Base-by-base conservation (phyloP, 2,329 filamentous ascomycete species). In the Exophiala lecanii-corni region DNA sequence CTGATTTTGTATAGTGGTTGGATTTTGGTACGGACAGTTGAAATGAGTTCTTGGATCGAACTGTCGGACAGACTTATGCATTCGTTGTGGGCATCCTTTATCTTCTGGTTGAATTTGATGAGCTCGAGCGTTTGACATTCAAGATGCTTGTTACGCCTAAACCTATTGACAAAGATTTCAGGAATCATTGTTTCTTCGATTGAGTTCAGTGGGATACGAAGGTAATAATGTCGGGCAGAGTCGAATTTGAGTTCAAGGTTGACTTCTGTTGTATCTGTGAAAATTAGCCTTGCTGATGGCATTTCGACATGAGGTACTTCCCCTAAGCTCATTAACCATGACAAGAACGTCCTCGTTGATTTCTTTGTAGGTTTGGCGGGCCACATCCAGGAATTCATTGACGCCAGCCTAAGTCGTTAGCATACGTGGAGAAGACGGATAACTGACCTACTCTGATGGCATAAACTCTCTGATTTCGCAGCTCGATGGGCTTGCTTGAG, bases 71-170 rank as follows among this genome's bases (percentile, higher is more conserved):
- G 81, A 50, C 83, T 75, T 2, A 95, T 74, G 2, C 94, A 84
- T 63, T 96, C 89, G 35, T 86, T 82, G 45, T 91, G 84, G 0
- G 88, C 84, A 50, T 94, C 83, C 0, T 79, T 78, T 30, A 96
- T 85, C 57, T 84, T 78, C 45, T 79, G 72, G 55, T 83, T 97
- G 28, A 87, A 70, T 59, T 96, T 92, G 50, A 95, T 75, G 9
- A 98, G 72, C 41, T 83, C 76, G 7, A 97, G 62, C 0, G 92
- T 97, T 56, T 94, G 87, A 54, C 89, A 97, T 61, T 97, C 88
- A 21, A 94, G 74, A 42, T 74, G 75, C n/a, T 79, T 79, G 57
- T 83, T 88, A 56, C 81, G 88, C 32, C 74, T 73, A 51, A 82
- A 78, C 1, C 77, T 69, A 51, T 97, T 96, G 61, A 94, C 84